Evolutionary conservation across 768 basidiomycete species (phyloP).

Genomic region (Hygrocybe punicea): DNA sequence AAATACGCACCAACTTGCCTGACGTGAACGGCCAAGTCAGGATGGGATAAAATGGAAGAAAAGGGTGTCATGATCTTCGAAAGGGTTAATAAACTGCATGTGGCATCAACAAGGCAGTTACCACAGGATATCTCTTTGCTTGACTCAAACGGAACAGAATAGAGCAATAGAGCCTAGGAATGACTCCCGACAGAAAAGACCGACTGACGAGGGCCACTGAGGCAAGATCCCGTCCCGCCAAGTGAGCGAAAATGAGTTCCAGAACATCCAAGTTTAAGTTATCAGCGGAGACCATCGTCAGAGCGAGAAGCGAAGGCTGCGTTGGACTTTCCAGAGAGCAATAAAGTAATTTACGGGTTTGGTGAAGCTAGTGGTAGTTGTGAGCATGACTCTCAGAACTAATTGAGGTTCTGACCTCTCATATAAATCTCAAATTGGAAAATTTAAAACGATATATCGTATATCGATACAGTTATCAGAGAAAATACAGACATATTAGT

Average conservation of each 20-base stretch:
- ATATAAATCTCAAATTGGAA: too few relatives aligned
- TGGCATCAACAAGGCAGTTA: conserved; percentile 26
- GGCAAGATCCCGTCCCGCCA: conserved; percentile 56
- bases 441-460: too few relatives aligned
- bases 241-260: conserved; percentile 57
- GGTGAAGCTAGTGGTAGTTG: too few relatives aligned
- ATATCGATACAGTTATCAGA: too few relatives aligned
- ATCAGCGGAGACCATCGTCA: conserved; percentile 62
- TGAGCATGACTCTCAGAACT: too few relatives aligned
- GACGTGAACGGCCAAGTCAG: conserved; percentile 54
- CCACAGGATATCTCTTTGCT: conserved; percentile 54
- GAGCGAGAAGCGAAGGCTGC: too few relatives aligned
- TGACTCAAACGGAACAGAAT: conserved; percentile 55
- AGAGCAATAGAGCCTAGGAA: conserved; percentile 58
- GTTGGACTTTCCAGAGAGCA: too few relatives aligned
- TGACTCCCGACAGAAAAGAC: conserved; percentile 60
- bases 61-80: conserved; percentile 56
- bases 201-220: conserved; percentile 61
- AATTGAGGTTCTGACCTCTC: too few relatives aligned
- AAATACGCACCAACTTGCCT: conserved; percentile 48
- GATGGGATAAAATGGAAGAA: conserved; percentile 50
- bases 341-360: too few relatives aligned
- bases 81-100: background rate
- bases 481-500: too few relatives aligned
- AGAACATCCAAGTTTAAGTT: conserved; percentile 71